Conservation (phyloP, 2,329 filamentous ascomycete species). For the Pseudocercospora pini-densiflorae region DNA sequence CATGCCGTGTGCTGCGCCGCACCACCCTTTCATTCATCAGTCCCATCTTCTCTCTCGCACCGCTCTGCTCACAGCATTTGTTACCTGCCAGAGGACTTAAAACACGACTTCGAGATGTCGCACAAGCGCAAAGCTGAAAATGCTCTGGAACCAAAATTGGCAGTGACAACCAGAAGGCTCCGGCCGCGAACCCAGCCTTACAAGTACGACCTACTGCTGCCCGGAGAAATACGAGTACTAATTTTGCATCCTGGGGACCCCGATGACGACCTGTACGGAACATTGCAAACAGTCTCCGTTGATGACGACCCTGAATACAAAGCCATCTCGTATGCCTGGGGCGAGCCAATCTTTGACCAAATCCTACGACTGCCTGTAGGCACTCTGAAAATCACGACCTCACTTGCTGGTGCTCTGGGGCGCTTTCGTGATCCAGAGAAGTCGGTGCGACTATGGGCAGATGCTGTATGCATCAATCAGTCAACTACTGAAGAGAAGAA, state of each 20-base stretch:
- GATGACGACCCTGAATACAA: not conserved
- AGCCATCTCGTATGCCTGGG: constrained; percentile 6
- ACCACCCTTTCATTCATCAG: too few relatives aligned
- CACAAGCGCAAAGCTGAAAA: too few relatives aligned
- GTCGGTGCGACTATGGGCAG: not conserved
- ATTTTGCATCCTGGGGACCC: not conserved
- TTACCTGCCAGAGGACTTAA: too few relatives aligned
- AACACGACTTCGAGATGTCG: too few relatives aligned
- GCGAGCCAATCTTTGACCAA: not conserved
- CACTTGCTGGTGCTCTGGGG: not conserved
- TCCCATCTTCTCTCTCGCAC: too few relatives aligned
- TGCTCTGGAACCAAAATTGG: too few relatives aligned
- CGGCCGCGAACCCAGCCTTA: not conserved
- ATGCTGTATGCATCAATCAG: constrained; percentile 15
- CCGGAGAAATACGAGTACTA: not conserved
- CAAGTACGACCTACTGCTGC: not conserved
- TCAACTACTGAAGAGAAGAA: not conserved
- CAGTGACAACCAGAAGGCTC: too few relatives aligned
- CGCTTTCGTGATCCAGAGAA: not conserved
- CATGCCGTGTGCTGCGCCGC: too few relatives aligned
- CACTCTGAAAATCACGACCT: not conserved
- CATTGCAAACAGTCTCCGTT: not conserved
- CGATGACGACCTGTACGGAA: not conserved
- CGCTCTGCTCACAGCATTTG: too few relatives aligned
- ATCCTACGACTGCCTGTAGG: not conserved